These are phyloP conservation scores for Nothophytophthora sp. DNA, from an alignment of 352 stramenopile genomes.

Conservation along the genomic window DNA sequence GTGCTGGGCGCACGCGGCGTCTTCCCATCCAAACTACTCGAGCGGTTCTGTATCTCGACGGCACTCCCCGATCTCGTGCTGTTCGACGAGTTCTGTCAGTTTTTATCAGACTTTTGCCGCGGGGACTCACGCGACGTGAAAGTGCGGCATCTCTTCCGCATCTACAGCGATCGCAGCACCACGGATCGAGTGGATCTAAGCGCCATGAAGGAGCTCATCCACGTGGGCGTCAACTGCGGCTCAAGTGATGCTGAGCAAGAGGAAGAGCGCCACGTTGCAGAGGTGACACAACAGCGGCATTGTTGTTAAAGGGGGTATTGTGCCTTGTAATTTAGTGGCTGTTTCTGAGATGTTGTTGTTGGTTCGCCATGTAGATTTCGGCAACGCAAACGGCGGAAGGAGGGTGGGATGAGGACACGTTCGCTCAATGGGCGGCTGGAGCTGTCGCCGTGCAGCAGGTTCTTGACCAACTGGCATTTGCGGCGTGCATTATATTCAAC, in stretches of 20 bases:
- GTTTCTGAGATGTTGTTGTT: not conserved
- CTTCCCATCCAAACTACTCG: slow-evolving; percentile 46
- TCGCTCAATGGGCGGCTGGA: slow-evolving; percentile 48
- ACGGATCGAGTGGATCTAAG: slow-evolving; percentile 32
- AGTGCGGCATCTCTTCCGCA: slow-evolving; percentile 52
- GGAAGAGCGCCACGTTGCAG: slow-evolving; percentile 39
- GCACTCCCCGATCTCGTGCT: slow-evolving; percentile 52
- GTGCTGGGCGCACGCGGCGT: slow-evolving; percentile 43
- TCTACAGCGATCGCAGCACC: slow-evolving; percentile 46
- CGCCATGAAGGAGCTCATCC: slow-evolving; percentile 48
- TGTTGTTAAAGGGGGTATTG: not conserved
- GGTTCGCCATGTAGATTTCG: slow-evolving; percentile 27
- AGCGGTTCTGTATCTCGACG: slow-evolving; percentile 45
- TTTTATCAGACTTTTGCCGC: slow-evolving; percentile 78
- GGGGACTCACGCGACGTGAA: slow-evolving; percentile 38
- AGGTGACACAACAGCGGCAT: slow-evolving; percentile 23
- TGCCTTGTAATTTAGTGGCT: not conserved
- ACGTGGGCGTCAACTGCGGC: slow-evolving; percentile 28
- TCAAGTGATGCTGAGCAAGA: slow-evolving; percentile 27
- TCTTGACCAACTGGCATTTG: slow-evolving; percentile 75
- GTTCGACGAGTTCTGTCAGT: slow-evolving; percentile 85
- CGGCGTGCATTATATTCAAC: slow-evolving; percentile 71
- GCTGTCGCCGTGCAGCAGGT: slow-evolving; percentile 49
- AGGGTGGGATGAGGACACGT: slow-evolving; percentile 45
- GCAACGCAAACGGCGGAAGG: slow-evolving; percentile 35